Base-by-base conservation (phyloP, 495 filamentous ascomycete genomes). In the Bombardia bombarda region DNA sequence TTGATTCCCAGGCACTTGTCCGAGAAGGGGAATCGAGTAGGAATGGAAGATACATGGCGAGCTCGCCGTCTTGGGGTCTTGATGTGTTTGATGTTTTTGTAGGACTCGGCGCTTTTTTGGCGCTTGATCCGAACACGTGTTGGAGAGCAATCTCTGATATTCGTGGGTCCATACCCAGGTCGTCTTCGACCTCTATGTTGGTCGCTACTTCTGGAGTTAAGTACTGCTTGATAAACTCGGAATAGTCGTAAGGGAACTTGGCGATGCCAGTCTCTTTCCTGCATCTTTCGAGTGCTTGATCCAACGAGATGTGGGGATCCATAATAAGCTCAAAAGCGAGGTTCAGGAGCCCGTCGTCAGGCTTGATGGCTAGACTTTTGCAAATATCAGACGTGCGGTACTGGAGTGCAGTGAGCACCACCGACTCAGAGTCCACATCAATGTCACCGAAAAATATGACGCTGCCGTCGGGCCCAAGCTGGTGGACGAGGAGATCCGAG, bases 401-500 rank as follows among this genome's bases (percentile, higher is more conserved):
- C 35, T 61, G 53, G 7, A 55, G 48, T 1, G 68, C 68, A n/a
- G 43, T 52, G 6, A 80, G 52, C 9, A 1, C 21, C 0, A 35
- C 25, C 0, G 12, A 17, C 13, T 44, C 43, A 1, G 31, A 9
- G 21, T 51, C 51, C 2, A 47, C 26, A 1, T 68, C 55, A 4
- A 79, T 45, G 23, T 79, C 77, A 38, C 68, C 59, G 18, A 87
- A 62, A 50, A 84, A 78, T 4, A 77, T 55, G 1, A 87, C 77
- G 4, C 65, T 60, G 2, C 82, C 78, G 16, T 68, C 31, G 0
- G 49, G 20, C 2, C 82, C 83, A 4, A 86, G 65, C 36, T 85
- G 71, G 51, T 86, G 71, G 0, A 86, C 67, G 17, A 87, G 63
- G n/a, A 88, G 66, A 50, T 90, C 85, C 0, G 85, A 88, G 51